Base-by-base conservation (phyloP, 345 rosid genomes). In the Ricinus communis region DNA sequence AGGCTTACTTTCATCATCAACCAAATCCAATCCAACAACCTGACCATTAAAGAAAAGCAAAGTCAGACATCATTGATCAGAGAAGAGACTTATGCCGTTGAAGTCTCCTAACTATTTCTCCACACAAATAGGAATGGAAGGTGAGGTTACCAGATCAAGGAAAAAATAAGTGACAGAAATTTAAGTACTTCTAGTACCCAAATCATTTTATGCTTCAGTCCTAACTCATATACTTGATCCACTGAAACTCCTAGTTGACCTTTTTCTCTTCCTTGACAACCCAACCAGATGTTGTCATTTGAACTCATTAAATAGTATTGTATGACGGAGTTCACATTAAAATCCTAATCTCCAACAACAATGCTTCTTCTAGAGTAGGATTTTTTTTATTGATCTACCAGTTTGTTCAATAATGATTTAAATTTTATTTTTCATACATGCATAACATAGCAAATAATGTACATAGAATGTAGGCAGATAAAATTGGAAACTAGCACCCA, bases 11-110 rank as follows among this genome's bases (percentile, higher is more conserved):
- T 96, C 99, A 74, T 96, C 98, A 79, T 96, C 99, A 13, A 96
- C 99, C 82, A 96, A 76, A 84, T 96, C 99, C 77, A 96, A 77
- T 13, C 99, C 99, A 80, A 96, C 99, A 70, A 96, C 99, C 99
- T 96, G 78, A 80, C 60, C 30, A 15, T 40, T 66, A 74, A 75
- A 76, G 25, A 68, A 70, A 69, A 60, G 73, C 43, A 52, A 52
- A 62, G 63, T 61, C 25, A 58, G 5, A 25, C 45, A 64, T 70
- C 16, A 18, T 27, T 38, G 18, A 47, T 36, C 27, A 27, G 12
- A 28, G 13, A 8, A 9, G 47, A 16, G 41, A 49, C 22, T 9
- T 5, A 14, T 18, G 31, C 21, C 57, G 8, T 28, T 30, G 10
- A 1, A 19, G n/a, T n/a, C n/a, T n/a, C n/a, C n/a, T n/a, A n/a